Evolutionary conservation across 176 grass and related monocot species (phyloP), one percentile per base, ranked within the genome.

Genomic region (Oryza punctata): DNA sequence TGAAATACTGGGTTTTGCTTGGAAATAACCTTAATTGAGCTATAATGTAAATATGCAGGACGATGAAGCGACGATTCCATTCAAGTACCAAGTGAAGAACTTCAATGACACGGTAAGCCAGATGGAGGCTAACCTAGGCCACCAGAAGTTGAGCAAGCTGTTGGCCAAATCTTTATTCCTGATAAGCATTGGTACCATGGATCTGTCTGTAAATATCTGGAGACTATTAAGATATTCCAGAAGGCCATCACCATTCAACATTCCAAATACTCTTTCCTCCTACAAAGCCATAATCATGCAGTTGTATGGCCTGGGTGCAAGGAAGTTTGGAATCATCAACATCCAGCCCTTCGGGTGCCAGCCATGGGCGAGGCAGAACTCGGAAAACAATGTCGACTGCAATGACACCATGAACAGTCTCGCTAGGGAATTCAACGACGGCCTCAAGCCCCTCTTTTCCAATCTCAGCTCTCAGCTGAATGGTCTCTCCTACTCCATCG

Each of bases 321-420:
- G 86, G 73, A 88, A 71, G 67, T 37, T 88, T 11, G 79, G 32
- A 0, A 30, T 88, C 69, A 9, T 83, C 32, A 83, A 72, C 67
- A 19, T 32, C 5, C 35, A 52, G 4, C 87, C 52, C 43, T 24
- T 84, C 15, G 75, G 75, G 10, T 89, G 74, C 57, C 3, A 16
- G 11, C 54, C 86, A 66, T 67, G 18, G 6, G 1, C 9, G 37
- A 23, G 7, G 29, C 7, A n/a, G n/a, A 8, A 3, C 79, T 40
- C 14, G 13, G 11, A 37, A 15, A 15, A 16, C 30, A 3, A 0
- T n/a, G 16, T 26, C 1, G 16, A 13, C 7, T 84, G 70, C 43
- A 19, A 77, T 6, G 52, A 41, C n/a, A 9, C 6, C 16, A 41
- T 74, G 54, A 82, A 84, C 81, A 60, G 28, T 16, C 65, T 79